These are phyloP conservation scores for Cubamyces lactineus DNA, from an alignment of 768 basidiomycete species.

Conservation along the genomic window DNA sequence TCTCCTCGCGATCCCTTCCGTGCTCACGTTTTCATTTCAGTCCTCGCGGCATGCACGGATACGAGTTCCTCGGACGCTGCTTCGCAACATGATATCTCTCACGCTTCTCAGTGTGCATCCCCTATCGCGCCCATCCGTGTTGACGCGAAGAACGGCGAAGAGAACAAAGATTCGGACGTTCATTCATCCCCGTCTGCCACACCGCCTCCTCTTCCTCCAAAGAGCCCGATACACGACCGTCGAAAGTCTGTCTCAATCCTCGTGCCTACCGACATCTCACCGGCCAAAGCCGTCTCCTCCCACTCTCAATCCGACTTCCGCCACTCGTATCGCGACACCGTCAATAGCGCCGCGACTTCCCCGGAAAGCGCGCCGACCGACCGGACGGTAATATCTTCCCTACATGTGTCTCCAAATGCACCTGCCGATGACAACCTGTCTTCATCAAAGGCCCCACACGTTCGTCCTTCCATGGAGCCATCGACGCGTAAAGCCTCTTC, in stretches of 20 bases:
- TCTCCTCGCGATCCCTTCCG: background rate
- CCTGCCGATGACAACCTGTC: slow-evolving; percentile 5
- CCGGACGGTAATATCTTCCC: slow-evolving; percentile 20
- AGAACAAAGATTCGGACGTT: background rate
- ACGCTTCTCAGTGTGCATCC: background rate
- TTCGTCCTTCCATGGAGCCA: slow-evolving; percentile 20
- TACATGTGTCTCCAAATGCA: slow-evolving; percentile 4
- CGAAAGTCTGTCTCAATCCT: slow-evolving; percentile 23
- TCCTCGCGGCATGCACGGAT: background rate
- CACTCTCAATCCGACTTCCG: slow-evolving; percentile 16
- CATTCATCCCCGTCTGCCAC: background rate
- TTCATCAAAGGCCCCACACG: slow-evolving; percentile 11
- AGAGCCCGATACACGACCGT: slow-evolving; percentile 11
- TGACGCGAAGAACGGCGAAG: slow-evolving; percentile 2
- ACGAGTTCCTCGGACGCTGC: background rate
- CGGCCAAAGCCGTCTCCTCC: slow-evolving; percentile 8
- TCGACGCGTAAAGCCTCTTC: slow-evolving; percentile 12
- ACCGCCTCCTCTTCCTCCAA: slow-evolving; percentile 26
- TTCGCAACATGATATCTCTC: background rate
- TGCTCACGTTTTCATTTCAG: slow-evolving; percentile 2
- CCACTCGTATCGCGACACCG: slow-evolving; percentile 14
- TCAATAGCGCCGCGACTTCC: slow-evolving; percentile 9
- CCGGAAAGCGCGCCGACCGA: slow-evolving; percentile 19
- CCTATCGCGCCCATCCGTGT: background rate
- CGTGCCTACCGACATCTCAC: slow-evolving; percentile 24